Percentiles rank a stretch among this genome's conserved stretches.
phyloP scores from a whole-genome alignment of 805 yeast species.

The Zygosaccharomyces lentus region DNA sequence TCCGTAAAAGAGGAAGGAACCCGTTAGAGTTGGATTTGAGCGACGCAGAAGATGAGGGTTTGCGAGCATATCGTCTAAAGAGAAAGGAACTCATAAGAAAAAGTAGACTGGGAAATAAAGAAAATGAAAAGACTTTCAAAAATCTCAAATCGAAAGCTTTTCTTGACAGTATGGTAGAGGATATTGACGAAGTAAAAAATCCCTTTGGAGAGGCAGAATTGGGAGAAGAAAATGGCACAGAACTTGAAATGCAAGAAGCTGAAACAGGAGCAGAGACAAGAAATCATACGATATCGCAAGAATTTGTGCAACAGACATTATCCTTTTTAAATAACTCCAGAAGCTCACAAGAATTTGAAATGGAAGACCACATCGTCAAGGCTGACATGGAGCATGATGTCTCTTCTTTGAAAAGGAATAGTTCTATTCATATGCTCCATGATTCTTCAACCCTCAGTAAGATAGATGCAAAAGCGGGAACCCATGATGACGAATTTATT shows the following conservation, averaged over 20 bases:
- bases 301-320: conserved; percentile 52
- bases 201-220: conserved; percentile 31
- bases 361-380: conserved; percentile 12
- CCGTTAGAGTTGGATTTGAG: conserved; percentile 61
- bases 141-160: conserved; percentile 62
- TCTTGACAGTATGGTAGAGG: conserved; percentile 58
- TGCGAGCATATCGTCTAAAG: conserved; percentile 37
- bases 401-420: conserved; percentile 43
- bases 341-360: conserved; percentile 34
- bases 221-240: conserved; percentile 26
- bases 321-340: conserved; percentile 45
- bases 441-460: conserved; percentile 23
- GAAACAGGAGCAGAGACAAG: conserved; percentile 34
- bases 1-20: conserved; percentile 53
- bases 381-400: conserved; percentile 37
- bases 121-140: conserved; percentile 41
- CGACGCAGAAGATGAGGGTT: conserved; percentile 67
- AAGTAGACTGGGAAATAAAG: conserved; percentile 43
- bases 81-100: conserved; percentile 47
- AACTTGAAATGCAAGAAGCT: conserved; percentile 28
- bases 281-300: conserved; percentile 44
- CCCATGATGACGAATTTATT: conserved; percentile 1
- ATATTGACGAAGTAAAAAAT: conserved; percentile 32
- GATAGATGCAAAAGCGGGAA: neutral
- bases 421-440: conserved; percentile 34